Conservation (phyloP, 495 filamentous ascomycete genomes). For the Talaromyces wortmannii region DNA sequence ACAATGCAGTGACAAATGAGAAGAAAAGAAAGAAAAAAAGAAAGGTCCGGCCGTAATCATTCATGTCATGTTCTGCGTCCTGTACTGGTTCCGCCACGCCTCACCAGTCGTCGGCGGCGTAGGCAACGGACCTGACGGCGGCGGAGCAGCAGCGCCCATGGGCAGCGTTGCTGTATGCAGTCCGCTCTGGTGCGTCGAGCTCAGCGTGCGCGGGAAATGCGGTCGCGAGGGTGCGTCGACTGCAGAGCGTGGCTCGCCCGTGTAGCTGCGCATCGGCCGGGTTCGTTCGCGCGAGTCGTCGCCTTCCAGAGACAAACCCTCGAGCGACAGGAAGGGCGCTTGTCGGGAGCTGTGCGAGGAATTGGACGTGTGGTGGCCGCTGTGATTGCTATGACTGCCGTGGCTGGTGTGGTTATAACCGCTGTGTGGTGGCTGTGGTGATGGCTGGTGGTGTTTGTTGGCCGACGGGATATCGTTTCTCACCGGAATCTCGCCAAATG, state of each 20-base stretch:
- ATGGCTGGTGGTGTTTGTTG: slow-evolving; percentile 15
- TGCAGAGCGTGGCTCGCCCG: slow-evolving; percentile 31
- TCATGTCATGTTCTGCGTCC: slow-evolving; percentile 13
- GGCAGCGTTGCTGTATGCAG: slow-evolving; percentile 33
- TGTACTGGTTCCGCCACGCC: slow-evolving; percentile 25
- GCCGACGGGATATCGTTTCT: slow-evolving; percentile 29
- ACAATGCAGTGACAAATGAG: neutral
- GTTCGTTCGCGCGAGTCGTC: slow-evolving; percentile 17
- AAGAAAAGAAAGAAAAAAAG: neutral
- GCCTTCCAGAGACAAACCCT: slow-evolving; percentile 33
- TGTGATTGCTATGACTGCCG: slow-evolving; percentile 1
- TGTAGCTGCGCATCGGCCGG: slow-evolving; percentile 25
- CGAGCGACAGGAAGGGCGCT: slow-evolving; percentile 26
- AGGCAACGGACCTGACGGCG: slow-evolving; percentile 32
- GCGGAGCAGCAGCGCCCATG: slow-evolving; percentile 32
- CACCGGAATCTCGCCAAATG: slow-evolving; percentile 60
- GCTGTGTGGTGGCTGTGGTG: slow-evolving; percentile 1
- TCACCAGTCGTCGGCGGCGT: slow-evolving; percentile 26
- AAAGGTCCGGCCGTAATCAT: neutral
- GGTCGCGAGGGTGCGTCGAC: slow-evolving; percentile 26
- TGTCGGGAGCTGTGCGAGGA: slow-evolving; percentile 22
- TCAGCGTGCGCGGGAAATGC: slow-evolving; percentile 30
- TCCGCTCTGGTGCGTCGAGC: slow-evolving; percentile 31
- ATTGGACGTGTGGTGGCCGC: slow-evolving; percentile 16
- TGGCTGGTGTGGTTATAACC: neutral